Conservation (phyloP, 1,284 basidiomycete species). For the Cryptococcus depauperatus region DNA sequence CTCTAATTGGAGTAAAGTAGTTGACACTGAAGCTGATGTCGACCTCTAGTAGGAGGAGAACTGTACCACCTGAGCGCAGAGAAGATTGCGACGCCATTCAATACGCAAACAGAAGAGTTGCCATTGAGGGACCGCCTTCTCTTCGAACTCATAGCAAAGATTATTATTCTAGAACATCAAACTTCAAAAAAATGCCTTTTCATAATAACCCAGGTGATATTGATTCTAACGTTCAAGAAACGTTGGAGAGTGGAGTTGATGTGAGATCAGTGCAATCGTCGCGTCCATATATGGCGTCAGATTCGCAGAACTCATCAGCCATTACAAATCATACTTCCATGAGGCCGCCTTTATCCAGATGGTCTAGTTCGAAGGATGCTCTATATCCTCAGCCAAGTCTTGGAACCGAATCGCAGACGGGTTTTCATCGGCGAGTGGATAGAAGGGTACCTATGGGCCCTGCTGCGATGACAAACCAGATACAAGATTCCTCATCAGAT, state of each 20-base stretch:
- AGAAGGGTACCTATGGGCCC: not conserved
- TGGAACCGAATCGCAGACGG: not conserved
- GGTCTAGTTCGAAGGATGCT: too few species aligned
- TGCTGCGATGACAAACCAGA: constrained; percentile 1
- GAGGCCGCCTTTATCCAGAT: not conserved
- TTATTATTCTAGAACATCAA: too few species aligned
- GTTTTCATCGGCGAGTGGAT: too few species aligned
- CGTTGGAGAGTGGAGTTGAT: too few species aligned
- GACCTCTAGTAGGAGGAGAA: not conserved
- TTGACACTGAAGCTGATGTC: not conserved
- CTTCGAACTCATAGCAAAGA: not conserved
- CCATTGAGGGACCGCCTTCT: not conserved
- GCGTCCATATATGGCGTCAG: too few species aligned
- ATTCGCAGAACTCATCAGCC: not conserved
- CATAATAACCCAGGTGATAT: too few species aligned
- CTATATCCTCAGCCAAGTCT: not conserved
- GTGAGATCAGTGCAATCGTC: too few species aligned
- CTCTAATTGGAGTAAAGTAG: too few species aligned
- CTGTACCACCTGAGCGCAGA: not conserved
- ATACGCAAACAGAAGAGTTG: not conserved
- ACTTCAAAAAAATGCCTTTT: too few species aligned
- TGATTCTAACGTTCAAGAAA: too few species aligned
- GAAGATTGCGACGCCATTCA: not conserved
- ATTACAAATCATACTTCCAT: not conserved
- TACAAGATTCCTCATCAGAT: too few species aligned